Base-by-base conservation (phyloP, 2,329 filamentous ascomycete genomes). In the Proliferodiscus dingleyae region DNA sequence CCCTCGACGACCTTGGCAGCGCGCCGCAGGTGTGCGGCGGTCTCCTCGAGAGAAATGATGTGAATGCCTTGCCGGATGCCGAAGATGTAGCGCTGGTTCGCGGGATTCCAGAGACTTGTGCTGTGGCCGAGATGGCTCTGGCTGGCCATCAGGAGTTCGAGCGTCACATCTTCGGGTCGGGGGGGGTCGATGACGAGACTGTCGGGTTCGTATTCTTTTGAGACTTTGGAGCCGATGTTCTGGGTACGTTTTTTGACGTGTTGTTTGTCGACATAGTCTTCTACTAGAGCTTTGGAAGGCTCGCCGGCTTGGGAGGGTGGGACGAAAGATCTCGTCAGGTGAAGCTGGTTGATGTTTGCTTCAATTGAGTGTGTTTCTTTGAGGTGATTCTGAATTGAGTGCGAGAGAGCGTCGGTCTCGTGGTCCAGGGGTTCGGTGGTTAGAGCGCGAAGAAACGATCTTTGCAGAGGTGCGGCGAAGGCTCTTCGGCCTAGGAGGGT, bases 21-120 rank as follows among this genome's bases (percentile, higher is more conserved):
- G 41, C 93, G 83, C n/a, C 91, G 83, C 45, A 98, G 77, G 68
- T 97, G 85, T 13, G 89, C 85, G 11, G 89, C 89, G 24, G 87
- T 97, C 49, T 81, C 77, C 64, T 98, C 93, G 3, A 97, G 81
- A 8, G 85, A 86, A 66, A 98, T 95, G 64, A 98, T 89, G 69
- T 96, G 91, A 50, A 95, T 83, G 13, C 86, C 89, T 56, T 93
- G 79, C 36, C 93, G 78, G 51, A 95, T 80, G 58, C 93, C 93
- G 65, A 87, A 90, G 64, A 98, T 97, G 70, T 97, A 97, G 56
- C 87, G 80, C 54, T 89, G 84, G 71, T 97, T 98, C 42, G 81
- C 83, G 9, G 93, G 90, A 69, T 98, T 95, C 93, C 93, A 98
- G 40, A 90, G 77, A 51, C 87, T 87, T 0, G 86, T 91, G 61